Conservation (phyloP, 1,284 basidiomycete species). For the Irpex rosettiformis region DNA sequence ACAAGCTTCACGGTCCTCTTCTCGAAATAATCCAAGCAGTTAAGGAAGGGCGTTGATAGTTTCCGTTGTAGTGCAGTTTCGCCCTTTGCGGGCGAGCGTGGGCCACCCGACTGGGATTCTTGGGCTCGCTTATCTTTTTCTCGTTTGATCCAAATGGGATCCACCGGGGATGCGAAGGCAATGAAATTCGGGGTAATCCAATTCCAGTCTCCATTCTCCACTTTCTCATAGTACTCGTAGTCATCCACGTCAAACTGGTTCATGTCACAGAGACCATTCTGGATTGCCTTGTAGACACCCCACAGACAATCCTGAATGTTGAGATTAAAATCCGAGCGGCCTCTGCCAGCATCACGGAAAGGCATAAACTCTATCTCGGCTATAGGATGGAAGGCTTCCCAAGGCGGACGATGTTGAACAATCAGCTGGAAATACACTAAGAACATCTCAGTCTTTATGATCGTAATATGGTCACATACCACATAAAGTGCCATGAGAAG, state of each 20-base stretch:
- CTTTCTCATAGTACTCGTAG: constrained; percentile 93
- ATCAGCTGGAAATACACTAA: constrained; percentile 66
- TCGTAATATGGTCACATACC: constrained; percentile 42
- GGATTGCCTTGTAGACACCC: constrained; percentile 93
- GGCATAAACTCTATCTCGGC: constrained; percentile 91
- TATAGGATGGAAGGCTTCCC: constrained; percentile 92
- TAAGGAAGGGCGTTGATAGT: constrained; percentile 74
- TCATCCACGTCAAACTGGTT: constrained; percentile 88
- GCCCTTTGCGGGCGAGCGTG: constrained; percentile 29
- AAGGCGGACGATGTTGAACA: constrained; percentile 87
- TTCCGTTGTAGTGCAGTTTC: constrained; percentile 68
- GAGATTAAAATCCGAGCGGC: constrained; percentile 89
- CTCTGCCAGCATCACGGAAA: constrained; percentile 94
- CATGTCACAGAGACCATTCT: constrained; percentile 86
- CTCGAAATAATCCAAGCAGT: constrained; percentile 91
- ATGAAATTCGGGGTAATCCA: constrained; percentile 92
- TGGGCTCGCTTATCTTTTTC: constrained; percentile 54
- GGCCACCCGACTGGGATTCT: constrained; percentile 28
- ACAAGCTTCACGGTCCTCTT: constrained; percentile 88
- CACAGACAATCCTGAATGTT: constrained; percentile 93
- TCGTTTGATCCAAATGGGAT: constrained; percentile 70
- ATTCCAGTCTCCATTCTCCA: constrained; percentile 98
- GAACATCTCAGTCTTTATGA: constrained; percentile 9
- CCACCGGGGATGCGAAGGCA: constrained; percentile 94
- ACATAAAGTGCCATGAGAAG: constrained; percentile 89